Percentiles rank a stretch among this genome's conserved stretches.
phyloP scores from a whole-genome alignment of 768 basidiomycete species.

The Flagelloscypha sp. region DNA sequence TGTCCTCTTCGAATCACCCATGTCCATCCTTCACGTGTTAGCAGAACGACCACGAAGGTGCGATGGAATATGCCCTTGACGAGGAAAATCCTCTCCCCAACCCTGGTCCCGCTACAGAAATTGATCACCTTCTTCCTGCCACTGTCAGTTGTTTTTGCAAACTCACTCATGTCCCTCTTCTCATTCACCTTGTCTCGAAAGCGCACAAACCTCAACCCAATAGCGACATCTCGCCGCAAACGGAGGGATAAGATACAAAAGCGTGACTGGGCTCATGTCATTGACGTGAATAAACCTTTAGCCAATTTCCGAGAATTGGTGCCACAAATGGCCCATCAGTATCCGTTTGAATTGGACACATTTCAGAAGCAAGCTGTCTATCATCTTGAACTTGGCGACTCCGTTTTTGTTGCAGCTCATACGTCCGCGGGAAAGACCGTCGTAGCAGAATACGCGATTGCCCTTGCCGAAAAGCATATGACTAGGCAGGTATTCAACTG shows the following conservation, averaged over 20 bases:
- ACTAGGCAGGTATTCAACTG: constrained; percentile 56
- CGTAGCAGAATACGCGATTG: constrained; percentile 97
- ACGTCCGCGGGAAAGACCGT: constrained; percentile 99
- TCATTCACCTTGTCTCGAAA: constrained; percentile 18
- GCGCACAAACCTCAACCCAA: constrained; percentile 53
- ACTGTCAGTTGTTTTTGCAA: constrained; percentile 18
- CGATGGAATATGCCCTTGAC: constrained; percentile 16
- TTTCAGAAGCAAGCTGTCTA: constrained; percentile 99
- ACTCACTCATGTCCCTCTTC: neutral
- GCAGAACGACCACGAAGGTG: constrained; percentile 15
- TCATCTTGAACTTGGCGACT: constrained; percentile 94
- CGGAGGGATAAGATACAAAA: constrained; percentile 52
- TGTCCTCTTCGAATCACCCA: neutral
- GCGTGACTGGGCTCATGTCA: constrained; percentile 96
- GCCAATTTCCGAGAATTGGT: constrained; percentile 87
- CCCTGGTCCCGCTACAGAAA: constrained; percentile 37
- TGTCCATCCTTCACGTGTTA: constrained; percentile 1
- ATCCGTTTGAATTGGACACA: constrained; percentile 97
- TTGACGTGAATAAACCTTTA: constrained; percentile 87
- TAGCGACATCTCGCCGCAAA: constrained; percentile 29
- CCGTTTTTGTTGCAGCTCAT: constrained; percentile 99
- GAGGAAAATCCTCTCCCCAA: constrained; percentile 10
- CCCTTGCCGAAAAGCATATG: constrained; percentile 96
- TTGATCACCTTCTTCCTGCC: constrained; percentile 73
- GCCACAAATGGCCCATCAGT: constrained; percentile 95